phyloP scores from a whole-genome alignment of 768 basidiomycete genomes.

The Boletus fagicola region DNA sequence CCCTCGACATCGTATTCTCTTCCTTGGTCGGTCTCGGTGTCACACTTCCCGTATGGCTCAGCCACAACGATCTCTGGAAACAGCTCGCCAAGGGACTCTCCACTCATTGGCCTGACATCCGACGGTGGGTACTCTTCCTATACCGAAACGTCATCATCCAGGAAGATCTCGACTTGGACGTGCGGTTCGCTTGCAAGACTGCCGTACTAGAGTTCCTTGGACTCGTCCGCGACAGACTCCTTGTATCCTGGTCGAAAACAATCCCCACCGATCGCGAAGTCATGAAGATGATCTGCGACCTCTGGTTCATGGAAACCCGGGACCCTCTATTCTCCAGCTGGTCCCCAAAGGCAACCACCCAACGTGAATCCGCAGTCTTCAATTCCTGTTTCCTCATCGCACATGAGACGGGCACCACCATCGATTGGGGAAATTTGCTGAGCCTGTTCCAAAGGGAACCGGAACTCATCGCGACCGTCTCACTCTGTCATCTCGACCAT shows the following conservation, averaged over 20 bases:
- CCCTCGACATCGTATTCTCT: slow-evolving; percentile 14
- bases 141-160: slow-evolving; percentile 15
- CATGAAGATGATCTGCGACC: slow-evolving; percentile 29
- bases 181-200: slow-evolving; percentile 24
- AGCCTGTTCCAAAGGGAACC: slow-evolving; percentile 20
- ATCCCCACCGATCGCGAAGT: slow-evolving; percentile 25
- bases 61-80: slow-evolving; percentile 9
- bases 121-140: slow-evolving; percentile 28
- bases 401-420: slow-evolving; percentile 15
- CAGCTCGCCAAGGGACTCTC: slow-evolving; percentile 17
- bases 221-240: slow-evolving; percentile 23
- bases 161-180: slow-evolving; percentile 1
- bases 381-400: slow-evolving; percentile 30
- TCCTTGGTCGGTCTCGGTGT: slow-evolving; percentile 22
- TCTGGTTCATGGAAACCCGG: slow-evolving; percentile 29
- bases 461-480: slow-evolving; percentile 17
- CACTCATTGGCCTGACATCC: slow-evolving; percentile 25
- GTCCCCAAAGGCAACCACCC: slow-evolving; percentile 5
- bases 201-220: slow-evolving; percentile 29
- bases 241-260: slow-evolving; percentile 28
- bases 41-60: slow-evolving; percentile 27
- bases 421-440: slow-evolving; percentile 28
- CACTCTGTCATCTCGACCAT: slow-evolving; percentile 26
- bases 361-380: slow-evolving; percentile 32
- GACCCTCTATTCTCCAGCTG: slow-evolving; percentile 26